These are phyloP conservation scores for Eucalyptus fibrosa DNA, from an alignment of 345 rosid species.

Conservation along the genomic window DNA sequence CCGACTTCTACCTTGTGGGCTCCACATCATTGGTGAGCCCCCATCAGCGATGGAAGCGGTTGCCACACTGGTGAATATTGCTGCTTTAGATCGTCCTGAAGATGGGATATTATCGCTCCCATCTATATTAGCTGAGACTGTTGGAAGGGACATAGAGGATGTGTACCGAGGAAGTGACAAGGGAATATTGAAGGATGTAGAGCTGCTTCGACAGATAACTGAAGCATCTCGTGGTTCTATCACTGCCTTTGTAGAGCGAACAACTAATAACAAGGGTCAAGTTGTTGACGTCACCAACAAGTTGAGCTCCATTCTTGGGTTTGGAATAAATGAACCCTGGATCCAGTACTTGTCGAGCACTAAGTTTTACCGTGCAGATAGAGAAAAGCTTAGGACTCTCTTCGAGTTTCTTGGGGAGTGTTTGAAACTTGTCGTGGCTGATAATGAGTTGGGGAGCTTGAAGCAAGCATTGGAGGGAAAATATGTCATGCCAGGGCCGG, in stretches of 20 bases:
- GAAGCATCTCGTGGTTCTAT: conserved; percentile 92
- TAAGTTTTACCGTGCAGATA: conserved; percentile 79
- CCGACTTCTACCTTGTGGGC: conserved; percentile 92
- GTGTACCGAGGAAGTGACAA: conserved; percentile 77
- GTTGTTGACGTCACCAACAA: conserved; percentile 76
- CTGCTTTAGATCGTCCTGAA: conserved; percentile 85
- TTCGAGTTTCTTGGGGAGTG: conserved; percentile 86
- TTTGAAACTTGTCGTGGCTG: conserved; percentile 81
- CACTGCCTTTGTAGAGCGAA: conserved; percentile 60
- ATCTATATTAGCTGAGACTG: conserved; percentile 59
- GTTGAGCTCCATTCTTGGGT: conserved; percentile 74
- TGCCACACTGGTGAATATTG: conserved; percentile 92
- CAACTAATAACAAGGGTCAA: conserved; percentile 83
- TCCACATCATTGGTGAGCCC: conserved; percentile 95
- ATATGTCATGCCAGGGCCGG: conserved; percentile 95
- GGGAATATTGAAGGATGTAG: conserved; percentile 87
- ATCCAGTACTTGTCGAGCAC: conserved; percentile 75
- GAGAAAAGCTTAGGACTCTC: conserved; percentile 66
- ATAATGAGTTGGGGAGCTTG: conserved; percentile 82
- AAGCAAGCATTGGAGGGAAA: conserved; percentile 96
- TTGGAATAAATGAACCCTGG: conserved; percentile 98
- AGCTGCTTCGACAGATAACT: conserved; percentile 90
- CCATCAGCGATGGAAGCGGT: conserved; percentile 97
- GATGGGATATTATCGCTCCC: conserved; percentile 73
- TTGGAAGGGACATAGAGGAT: conserved; percentile 81